A percentile compares a stretch with the other conserved stretches of the same genome.
Evolutionary conservation across 257 asterid genomes (phyloP).

Genomic region (Solanum lycopersicoides): DNA sequence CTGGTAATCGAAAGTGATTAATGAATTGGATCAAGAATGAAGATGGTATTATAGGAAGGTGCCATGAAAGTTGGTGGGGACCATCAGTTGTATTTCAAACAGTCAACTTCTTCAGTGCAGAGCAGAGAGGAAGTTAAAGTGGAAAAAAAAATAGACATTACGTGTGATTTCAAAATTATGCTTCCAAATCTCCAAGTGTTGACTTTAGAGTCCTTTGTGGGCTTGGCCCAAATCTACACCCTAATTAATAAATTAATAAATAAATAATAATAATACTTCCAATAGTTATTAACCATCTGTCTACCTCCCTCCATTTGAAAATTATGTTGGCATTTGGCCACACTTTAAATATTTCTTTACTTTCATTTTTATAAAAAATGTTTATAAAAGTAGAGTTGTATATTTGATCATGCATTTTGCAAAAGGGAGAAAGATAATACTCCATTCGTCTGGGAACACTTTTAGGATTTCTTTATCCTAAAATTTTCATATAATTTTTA

Average conservation of each 20-base stretch:
- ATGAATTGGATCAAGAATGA: background rate
- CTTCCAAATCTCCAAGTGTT: background rate
- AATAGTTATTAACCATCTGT: background rate
- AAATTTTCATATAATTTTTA: no score
- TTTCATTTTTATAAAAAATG: no score
- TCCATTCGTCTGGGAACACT: accelerated
- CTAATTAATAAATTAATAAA: background rate
- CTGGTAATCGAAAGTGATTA: background rate
- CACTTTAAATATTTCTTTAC: no score
- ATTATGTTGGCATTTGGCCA: background rate
- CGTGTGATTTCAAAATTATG: background rate
- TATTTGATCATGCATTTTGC: background rate
- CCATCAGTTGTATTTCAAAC: background rate
- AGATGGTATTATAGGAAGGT: background rate
- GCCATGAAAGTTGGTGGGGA: background rate
- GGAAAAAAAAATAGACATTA: background rate
- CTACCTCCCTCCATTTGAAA: background rate
- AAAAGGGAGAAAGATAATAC: background rate
- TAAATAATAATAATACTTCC: background rate
- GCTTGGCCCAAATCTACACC: background rate
- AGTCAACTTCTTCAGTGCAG: background rate
- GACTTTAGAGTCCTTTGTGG: background rate
- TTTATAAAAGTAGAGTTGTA: background rate
- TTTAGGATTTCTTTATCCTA: no score
- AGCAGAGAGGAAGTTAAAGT: background rate